Evolutionary conservation across 352 stramenopile genomes (phyloP), one percentile per base, ranked within the genome.

Genomic region (Phytophthora quininea): DNA sequence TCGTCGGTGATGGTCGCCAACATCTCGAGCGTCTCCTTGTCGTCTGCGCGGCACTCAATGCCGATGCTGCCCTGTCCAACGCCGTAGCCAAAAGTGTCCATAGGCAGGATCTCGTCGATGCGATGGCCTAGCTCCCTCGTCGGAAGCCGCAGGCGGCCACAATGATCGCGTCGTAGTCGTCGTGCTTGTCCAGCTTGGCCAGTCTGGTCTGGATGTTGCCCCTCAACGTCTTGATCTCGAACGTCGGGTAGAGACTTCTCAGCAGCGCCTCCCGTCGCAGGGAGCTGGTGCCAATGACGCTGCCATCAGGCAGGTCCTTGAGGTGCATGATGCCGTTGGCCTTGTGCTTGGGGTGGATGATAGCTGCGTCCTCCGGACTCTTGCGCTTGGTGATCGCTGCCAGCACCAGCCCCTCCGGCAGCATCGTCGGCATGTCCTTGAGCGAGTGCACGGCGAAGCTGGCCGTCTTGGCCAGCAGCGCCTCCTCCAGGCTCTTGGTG

Each of bases 181-280:
- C 82, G 58, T 86, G 75, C 61, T 92, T 77, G 51, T 97, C 90
- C 47, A 97, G 64, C 63, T 97, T 97, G 5, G 79, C 77, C 54
- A 97, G 69, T 15, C 88, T 77, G 54, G 90, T 96, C 73, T 96
- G 89, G 59, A 97, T 91, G 71, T 97, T 97, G 35, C 90, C 90
- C 32, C 90, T 82, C 54, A 97, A 77, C 12, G 82, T 91, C 74
- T 95, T 93, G 71, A 96, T 89, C 52, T 89, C 64, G 14, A 95
- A 87, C 32, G 80, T 81, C 2, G 88, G 88, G 76, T 88, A 84
- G 54, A 84, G 73, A 27, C 80, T 86, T 10, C 75, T 57, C 54
- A 97, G 43, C n/a, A 95, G 58, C 11, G 90, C 87, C 73, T 96
- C 88, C 24, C 90, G 82, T 42, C 90, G 79, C 35, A 97, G 69